phyloP scores from a whole-genome alignment of 768 basidiomycete genomes.

The Lactarius akahatsu region DNA sequence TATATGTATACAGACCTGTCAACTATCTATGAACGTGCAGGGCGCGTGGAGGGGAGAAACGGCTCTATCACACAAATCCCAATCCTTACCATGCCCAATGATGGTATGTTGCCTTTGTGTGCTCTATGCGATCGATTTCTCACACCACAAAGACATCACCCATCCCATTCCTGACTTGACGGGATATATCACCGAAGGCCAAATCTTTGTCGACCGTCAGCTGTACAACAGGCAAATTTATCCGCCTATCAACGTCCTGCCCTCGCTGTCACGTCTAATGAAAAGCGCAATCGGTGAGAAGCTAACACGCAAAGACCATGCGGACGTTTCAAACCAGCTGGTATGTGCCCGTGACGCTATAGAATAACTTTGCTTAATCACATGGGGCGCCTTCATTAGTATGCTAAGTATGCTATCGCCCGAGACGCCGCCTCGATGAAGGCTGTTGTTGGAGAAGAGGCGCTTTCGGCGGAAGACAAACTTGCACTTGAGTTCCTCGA shows the following conservation, averaged over 20 bases:
- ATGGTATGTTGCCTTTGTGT: slow-evolving; percentile 56
- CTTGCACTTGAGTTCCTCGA: slow-evolving; percentile 96
- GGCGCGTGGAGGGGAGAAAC: slow-evolving; percentile 95
- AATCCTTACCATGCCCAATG: slow-evolving; percentile 99
- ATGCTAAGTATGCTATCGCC: slow-evolving; percentile 97
- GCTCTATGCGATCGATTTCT: slow-evolving; percentile 22
- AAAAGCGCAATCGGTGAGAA: slow-evolving; percentile 99
- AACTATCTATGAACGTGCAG: slow-evolving; percentile 99
- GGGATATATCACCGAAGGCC: slow-evolving; percentile 99
- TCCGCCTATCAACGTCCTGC: slow-evolving; percentile 98
- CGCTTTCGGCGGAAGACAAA: slow-evolving; percentile 92
- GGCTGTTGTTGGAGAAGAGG: slow-evolving; percentile 98
- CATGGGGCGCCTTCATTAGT: slow-evolving; percentile 47
- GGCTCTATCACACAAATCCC: slow-evolving; percentile 99
- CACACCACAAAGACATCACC: slow-evolving; percentile 78
- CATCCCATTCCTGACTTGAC: slow-evolving; percentile 99
- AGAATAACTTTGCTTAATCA: slow-evolving; percentile 25
- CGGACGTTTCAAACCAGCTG: slow-evolving; percentile 98
- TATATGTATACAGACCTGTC: slow-evolving; percentile 99
- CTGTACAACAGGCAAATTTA: slow-evolving; percentile 97
- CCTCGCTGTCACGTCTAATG: slow-evolving; percentile 98
- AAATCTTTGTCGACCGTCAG: slow-evolving; percentile 98
- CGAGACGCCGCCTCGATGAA: slow-evolving; percentile 98
- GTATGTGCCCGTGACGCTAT: slow-evolving; percentile 45
- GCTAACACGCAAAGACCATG: slow-evolving; percentile 96